Base-by-base conservation (phyloP, 306 rosid genomes). In the Trichosanthes truncata region DNA sequence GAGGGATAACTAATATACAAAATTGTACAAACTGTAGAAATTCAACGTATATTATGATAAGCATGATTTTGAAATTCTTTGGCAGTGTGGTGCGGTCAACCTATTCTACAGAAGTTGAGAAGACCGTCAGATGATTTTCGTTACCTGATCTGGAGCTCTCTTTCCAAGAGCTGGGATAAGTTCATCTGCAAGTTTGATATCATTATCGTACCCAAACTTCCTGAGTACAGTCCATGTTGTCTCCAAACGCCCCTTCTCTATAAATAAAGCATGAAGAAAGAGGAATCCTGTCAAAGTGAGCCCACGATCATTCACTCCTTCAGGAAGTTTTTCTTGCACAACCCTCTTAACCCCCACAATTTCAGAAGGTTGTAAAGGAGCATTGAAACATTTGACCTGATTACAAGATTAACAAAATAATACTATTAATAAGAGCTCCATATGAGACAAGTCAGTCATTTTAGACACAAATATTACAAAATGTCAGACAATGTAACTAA, bases 331-430 rank as follows among this genome's bases (percentile, higher is more conserved):
- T 80, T 96, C 97, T 93, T 90, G 94, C 68, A 93, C 97, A 78
- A 90, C 98, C 85, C 91, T 91, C 91, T 93, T 91, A 69, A 96
- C 97, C 68, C 90, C 96, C 78, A 88, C 88, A 81, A 91, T 91
- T 88, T 95, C 98, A 72, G 98, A 90, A 76, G 97, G 96, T 83
- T 95, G 98, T 80, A 95, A 83, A 61, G 98, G 98, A 79, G 98
- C 98, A 80, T 89, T 95, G 88, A 95, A 95, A 89, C 98, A 95
- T 91, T 87, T 92, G 81, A 95, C 98, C 97, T 95, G 91, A 84
- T 73, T 9, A 80, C 29, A 86, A 72, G 23, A 79, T 33, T 66
- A 49, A 67, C 23, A 9, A 7, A 26, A 49, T 1, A 67, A 18
- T 33, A 66, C 17, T 17, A 33, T 33, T 36, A 66, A 26, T 68